Evolutionary conservation across 257 asterid species (phyloP), one percentile per base, ranked within the genome.

Genomic region (Gentiana macrophylla): DNA sequence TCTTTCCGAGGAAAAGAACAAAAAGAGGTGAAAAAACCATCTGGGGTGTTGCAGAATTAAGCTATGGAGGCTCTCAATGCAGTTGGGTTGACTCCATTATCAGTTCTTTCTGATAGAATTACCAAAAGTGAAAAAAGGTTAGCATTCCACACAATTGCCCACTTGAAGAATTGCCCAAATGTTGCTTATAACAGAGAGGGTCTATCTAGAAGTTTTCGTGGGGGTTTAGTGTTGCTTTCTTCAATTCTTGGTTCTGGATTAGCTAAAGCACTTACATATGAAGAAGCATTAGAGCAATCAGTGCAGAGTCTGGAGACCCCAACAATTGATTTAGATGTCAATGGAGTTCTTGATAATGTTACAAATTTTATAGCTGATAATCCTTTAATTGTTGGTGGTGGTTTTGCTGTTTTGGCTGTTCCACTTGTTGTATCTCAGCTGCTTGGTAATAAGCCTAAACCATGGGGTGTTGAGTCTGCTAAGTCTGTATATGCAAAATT

Each of bases 51-150:
- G 36, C 12, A 6, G 49, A 62, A 43, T 60, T 59, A 64, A 68
- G 64, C 71, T 61, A 91, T 92, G 98, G 86, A 83, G 81, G 94
- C 93, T 70, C 71, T 87, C 53, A 83, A 91, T 70, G 90, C 90
- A 56, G 85, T 53, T 72, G 82, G 81, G 57, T 69, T 80, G 71
- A 81, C 86, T 53, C 84, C 94, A 46, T 67, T 81, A 8, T 85
- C 95, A 41, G 93, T 87, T 74, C 90, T 84, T 51, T 75, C 94
- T 48, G 82, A 76, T 41, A 81, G 84, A 59, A 76, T 79, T 73
- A 72, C 70, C 13, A 64, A 76, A 43, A 79, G 85, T 72, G 78
- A 79, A 62, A 87, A 77, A 57, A 57, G 10, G 49, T 35, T 52
- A 32, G 15, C 68, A 32, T 57, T 77, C 4, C 67, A 76, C 62